Conservation (phyloP, 2,329 filamentous ascomycete species). For the Colletotrichum simmondsii region DNA sequence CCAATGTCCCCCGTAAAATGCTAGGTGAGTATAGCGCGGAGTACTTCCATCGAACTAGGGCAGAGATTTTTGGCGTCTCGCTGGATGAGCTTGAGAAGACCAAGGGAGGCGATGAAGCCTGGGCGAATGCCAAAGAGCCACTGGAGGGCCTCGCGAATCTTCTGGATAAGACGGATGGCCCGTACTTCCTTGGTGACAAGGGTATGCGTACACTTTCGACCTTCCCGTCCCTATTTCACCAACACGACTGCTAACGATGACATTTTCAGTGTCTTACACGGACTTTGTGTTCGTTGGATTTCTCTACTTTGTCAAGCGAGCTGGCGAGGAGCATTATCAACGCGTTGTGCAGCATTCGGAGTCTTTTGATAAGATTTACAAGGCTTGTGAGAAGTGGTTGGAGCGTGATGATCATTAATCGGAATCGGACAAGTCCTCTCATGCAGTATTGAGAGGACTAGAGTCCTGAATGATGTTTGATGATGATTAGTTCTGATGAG, state of each 20-base stretch:
- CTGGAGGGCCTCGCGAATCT: conserved; percentile 52
- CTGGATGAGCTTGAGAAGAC: conserved; percentile 60
- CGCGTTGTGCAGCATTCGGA: conserved; percentile 43
- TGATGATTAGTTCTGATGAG: too few relatives aligned
- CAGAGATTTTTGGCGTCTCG: conserved; percentile 59
- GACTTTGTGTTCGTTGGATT: conserved; percentile 67
- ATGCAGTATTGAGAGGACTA: too few relatives aligned
- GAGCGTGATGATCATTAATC: background rate
- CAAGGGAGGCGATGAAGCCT: conserved; percentile 61
- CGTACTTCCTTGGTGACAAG: conserved; percentile 69
- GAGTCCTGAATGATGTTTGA: too few relatives aligned
- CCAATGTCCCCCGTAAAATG: conserved; percentile 59
- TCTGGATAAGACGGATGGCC: conserved; percentile 68
- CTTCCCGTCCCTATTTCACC: too few relatives aligned
- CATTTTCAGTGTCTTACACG: conserved; percentile 55
- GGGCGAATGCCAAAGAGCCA: conserved; percentile 52
- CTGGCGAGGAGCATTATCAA: conserved; percentile 51
- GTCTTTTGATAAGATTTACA: conserved; percentile 13
- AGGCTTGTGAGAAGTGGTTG: conserved; percentile 26
- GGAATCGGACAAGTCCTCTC: too few relatives aligned
- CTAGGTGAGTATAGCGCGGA: conserved; percentile 61
- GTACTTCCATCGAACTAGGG: conserved; percentile 68
- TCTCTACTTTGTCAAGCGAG: conserved; percentile 54
- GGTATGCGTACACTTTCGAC: too few relatives aligned
- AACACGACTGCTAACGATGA: too few relatives aligned